A percentile compares a stretch with the other conserved stretches of the same genome.
phyloP scores from a whole-genome alignment of 2,329 filamentous ascomycete genomes.

The Trichophyton rubrum region DNA sequence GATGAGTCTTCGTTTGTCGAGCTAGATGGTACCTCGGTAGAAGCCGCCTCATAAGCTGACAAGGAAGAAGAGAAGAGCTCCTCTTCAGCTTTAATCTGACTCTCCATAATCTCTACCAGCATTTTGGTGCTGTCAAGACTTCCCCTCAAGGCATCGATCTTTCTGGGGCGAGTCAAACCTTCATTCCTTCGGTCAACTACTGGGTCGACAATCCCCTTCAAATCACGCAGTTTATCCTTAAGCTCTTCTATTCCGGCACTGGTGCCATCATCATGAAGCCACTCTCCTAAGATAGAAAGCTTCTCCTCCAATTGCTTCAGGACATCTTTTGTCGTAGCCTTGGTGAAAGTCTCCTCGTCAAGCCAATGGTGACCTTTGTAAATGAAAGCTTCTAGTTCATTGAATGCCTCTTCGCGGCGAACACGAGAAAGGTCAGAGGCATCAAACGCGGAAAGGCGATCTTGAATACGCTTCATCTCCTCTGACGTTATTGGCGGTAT shows the following conservation, averaged over 20 bases:
- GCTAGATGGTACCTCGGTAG: conserved; percentile 25
- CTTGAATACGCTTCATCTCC: conserved; percentile 43
- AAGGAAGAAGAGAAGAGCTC: conserved; percentile 45
- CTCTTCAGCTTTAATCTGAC: conserved; percentile 60
- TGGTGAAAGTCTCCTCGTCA: conserved; percentile 61
- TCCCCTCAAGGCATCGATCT: conserved; percentile 54
- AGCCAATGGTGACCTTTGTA: conserved; percentile 79
- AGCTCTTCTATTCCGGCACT: conserved; percentile 65
- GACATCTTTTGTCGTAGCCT: conserved; percentile 56
- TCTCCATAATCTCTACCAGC: conserved; percentile 58
- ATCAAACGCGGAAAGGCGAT: conserved; percentile 73
- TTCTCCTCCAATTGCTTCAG: conserved; percentile 55
- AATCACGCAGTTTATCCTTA: conserved; percentile 59
- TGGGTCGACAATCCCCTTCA: conserved; percentile 66
- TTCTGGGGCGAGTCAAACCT: conserved; percentile 54
- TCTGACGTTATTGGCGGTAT: conserved; percentile 25
- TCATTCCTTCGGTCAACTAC: conserved; percentile 67
- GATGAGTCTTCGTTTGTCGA: conserved; percentile 28
- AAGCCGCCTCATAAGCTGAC: conserved; percentile 34
- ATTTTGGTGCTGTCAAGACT: conserved; percentile 58
- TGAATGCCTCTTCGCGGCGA: conserved; percentile 72
- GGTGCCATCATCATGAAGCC: conserved; percentile 77
- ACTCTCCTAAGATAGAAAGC: conserved; percentile 62
- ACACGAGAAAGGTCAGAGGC: conserved; percentile 66
- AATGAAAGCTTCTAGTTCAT: conserved; percentile 85